phyloP scores from a whole-genome alignment of 805 yeast species.

The Ogataea parapolymorpha region DNA sequence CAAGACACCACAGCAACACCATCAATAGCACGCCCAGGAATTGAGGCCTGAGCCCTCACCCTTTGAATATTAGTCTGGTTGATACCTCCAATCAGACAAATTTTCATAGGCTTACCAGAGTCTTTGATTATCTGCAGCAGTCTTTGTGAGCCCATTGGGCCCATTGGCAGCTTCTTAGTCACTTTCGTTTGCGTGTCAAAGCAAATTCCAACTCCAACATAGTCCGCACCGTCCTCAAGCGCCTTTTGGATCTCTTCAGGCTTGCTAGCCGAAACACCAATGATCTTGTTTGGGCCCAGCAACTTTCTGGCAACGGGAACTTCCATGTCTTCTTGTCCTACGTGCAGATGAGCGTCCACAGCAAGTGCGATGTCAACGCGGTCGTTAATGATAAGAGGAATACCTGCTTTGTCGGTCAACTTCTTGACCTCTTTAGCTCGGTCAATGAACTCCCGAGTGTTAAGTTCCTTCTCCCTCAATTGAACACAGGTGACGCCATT shows the following conservation, averaged over 20 bases:
- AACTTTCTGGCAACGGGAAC: slow-evolving; percentile 54
- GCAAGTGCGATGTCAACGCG: slow-evolving; percentile 88
- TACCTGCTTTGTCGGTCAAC: slow-evolving; percentile 53
- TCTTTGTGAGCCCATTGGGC: slow-evolving; percentile 61
- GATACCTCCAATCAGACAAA: slow-evolving; percentile 83
- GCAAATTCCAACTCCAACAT: slow-evolving; percentile 81
- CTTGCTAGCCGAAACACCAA: slow-evolving; percentile 74
- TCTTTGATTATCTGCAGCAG: slow-evolving; percentile 47
- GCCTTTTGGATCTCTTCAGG: slow-evolving; percentile 54
- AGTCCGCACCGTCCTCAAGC: slow-evolving; percentile 53
- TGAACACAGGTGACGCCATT: slow-evolving; percentile 83
- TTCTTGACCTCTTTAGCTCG: slow-evolving; percentile 60
- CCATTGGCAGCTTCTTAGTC: slow-evolving; percentile 55
- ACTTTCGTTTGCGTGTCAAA: slow-evolving; percentile 72
- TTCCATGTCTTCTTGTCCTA: slow-evolving; percentile 88
- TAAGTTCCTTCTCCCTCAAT: slow-evolving; percentile 72
- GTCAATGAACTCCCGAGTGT: slow-evolving; percentile 63
- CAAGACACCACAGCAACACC: slow-evolving; percentile 92
- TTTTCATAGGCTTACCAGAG: slow-evolving; percentile 36
- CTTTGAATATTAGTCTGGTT: slow-evolving; percentile 59
- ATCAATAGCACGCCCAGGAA: slow-evolving; percentile 49
- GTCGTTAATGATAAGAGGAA: slow-evolving; percentile 84
- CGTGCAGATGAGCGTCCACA: slow-evolving; percentile 84
- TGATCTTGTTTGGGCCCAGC: slow-evolving; percentile 68
- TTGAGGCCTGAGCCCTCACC: slow-evolving; percentile 48